phyloP scores from a whole-genome alignment of 805 yeast genomes.

The Candida arabinofermentans region DNA sequence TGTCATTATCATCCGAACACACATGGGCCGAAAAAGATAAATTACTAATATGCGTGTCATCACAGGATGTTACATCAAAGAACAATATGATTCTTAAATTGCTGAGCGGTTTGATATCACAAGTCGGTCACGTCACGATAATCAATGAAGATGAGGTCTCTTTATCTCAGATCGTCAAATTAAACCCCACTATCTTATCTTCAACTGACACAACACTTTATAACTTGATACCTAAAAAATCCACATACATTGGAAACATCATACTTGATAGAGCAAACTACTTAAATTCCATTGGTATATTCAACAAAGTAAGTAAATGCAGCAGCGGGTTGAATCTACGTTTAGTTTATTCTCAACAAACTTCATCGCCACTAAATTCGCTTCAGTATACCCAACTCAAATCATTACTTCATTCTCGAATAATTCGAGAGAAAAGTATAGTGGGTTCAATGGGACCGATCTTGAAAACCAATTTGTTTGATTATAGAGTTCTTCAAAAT shows the following conservation, averaged over 20 bases:
- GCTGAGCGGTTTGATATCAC: slow-evolving; percentile 36
- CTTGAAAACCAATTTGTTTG: slow-evolving; percentile 55
- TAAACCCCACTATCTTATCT: slow-evolving; percentile 32
- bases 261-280: slow-evolving; percentile 35
- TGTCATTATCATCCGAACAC: slow-evolving; percentile 28
- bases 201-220: slow-evolving; percentile 17
- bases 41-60: slow-evolving; percentile 16
- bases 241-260: slow-evolving; percentile 22
- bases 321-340: slow-evolving; percentile 30
- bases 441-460: slow-evolving; percentile 54
- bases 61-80: slow-evolving; percentile 11
- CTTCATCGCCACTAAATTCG: slow-evolving; percentile 14
- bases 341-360: slow-evolving; percentile 35
- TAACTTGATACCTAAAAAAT: slow-evolving; percentile 16
- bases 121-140: slow-evolving; percentile 26
- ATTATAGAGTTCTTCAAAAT: slow-evolving; percentile 47
- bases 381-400: slow-evolving; percentile 36
- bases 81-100: slow-evolving; percentile 33
- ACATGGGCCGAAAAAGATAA: slow-evolving; percentile 26
- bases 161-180: slow-evolving; percentile 7
- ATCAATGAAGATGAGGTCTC: slow-evolving; percentile 16
- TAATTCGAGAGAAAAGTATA: slow-evolving; percentile 46
- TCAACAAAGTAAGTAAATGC: slow-evolving; percentile 32
- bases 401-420: slow-evolving; percentile 44
- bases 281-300: slow-evolving; percentile 47